phyloP scores from a whole-genome alignment of 371 early-diverging fungal species.

The Apophysomyces elegans region DNA sequence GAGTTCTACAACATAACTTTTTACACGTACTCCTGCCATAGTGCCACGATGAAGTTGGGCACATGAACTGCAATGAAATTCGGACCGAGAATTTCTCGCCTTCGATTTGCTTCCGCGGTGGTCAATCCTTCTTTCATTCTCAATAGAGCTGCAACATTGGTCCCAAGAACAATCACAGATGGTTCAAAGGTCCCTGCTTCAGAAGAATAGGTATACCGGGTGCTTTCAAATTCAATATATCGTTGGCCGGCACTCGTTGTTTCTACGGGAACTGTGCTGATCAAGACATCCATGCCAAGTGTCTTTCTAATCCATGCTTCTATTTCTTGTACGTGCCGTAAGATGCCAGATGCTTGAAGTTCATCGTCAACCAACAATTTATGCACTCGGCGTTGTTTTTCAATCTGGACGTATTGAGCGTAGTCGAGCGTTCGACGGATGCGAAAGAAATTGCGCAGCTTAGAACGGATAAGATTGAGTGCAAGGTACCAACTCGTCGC shows the following conservation, averaged over 20 bases:
- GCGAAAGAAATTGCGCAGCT: slow-evolving; percentile 65
- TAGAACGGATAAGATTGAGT: slow-evolving; percentile 40
- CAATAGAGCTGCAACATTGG: slow-evolving; percentile 42
- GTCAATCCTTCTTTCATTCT: slow-evolving; percentile 50
- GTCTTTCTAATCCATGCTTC: slow-evolving; percentile 11
- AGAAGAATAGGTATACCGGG: slow-evolving; percentile 63
- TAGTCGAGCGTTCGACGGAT: slow-evolving; percentile 38
- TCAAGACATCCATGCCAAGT: slow-evolving; percentile 21
- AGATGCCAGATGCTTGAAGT: slow-evolving; percentile 9
- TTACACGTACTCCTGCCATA: slow-evolving; percentile 55
- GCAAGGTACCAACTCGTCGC: slow-evolving; percentile 61
- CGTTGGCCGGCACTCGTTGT: slow-evolving; percentile 37
- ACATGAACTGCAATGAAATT: slow-evolving; percentile 69
- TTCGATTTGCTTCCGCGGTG: slow-evolving; percentile 38
- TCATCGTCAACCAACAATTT: slow-evolving; percentile 50
- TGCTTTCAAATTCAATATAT: slow-evolving; percentile 73
- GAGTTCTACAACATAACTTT: neutral
- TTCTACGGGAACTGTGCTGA: slow-evolving; percentile 42
- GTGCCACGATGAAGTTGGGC: slow-evolving; percentile 49
- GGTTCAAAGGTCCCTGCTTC: slow-evolving; percentile 47
- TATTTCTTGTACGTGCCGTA: neutral
- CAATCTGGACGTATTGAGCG: slow-evolving; percentile 61
- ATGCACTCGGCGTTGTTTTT: slow-evolving; percentile 51
- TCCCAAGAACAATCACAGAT: slow-evolving; percentile 46
- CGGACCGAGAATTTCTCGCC: slow-evolving; percentile 62